phyloP scores from a whole-genome alignment of 805 yeast genomes.

The Debaryomyces hansenii region DNA sequence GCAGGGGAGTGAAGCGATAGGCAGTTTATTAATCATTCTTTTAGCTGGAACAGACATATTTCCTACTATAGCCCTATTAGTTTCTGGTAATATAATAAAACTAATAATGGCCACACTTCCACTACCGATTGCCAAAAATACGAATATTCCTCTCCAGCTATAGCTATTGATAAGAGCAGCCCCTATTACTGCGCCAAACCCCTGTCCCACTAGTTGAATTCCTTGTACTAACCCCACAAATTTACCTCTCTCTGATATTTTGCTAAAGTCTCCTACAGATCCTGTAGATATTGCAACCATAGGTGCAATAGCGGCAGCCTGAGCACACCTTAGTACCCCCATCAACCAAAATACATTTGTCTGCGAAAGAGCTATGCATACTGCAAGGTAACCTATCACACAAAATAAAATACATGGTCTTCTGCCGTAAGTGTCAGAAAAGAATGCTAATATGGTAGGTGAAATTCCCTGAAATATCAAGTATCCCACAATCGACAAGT shows the following conservation, averaged over 20 bases:
- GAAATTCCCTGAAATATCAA: conserved; percentile 73
- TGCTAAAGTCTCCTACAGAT: conserved; percentile 69
- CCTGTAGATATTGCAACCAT: conserved; percentile 71
- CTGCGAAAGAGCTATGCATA: conserved; percentile 67
- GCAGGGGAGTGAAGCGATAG: conserved; percentile 35
- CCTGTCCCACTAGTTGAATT: conserved; percentile 67
- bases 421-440: conserved; percentile 73
- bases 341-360: conserved; percentile 58
- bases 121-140: conserved; percentile 70
- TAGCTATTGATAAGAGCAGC: conserved; percentile 41
- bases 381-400: conserved; percentile 53
- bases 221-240: conserved; percentile 68
- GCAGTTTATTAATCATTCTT: conserved; percentile 41
- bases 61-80: conserved; percentile 69
- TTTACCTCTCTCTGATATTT: conserved; percentile 66
- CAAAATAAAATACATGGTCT: conserved; percentile 64
- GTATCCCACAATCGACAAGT: conserved; percentile 75
- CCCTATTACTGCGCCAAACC: conserved; percentile 71
- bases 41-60: conserved; percentile 66
- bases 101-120: conserved; percentile 37
- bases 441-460: conserved; percentile 66
- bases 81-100: conserved; percentile 61
- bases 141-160: conserved; percentile 74
- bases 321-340: conserved; percentile 69
- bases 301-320: conserved; percentile 77